Evolutionary conservation across 306 rosid genomes (phyloP), one percentile per base, ranked within the genome.

Genomic region (Fragaria ananassa): DNA sequence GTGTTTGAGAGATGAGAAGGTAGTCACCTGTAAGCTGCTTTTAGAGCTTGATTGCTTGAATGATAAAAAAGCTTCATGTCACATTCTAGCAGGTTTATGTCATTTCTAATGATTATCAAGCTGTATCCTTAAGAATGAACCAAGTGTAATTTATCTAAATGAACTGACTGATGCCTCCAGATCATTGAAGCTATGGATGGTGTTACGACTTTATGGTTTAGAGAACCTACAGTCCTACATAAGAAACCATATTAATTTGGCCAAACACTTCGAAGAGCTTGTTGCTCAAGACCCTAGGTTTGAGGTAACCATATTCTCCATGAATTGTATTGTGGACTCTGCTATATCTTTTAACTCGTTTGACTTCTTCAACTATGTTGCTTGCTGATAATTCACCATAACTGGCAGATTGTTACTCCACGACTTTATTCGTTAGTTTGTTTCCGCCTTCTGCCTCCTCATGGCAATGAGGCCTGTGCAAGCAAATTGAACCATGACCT

Each of bases 111-210:
- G 12, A 25, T 64, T 17, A 37, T 19, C 17, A 66, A n/a, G 50
- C 19, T n/a, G 31, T 35, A 23, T 58, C 60, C 21, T 44, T 69
- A 15, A n/a, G 31, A 66, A 41, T 67, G 29, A 37, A 66, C 29
- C 4, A 41, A 45, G n/a, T 68, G 65, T 68, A 8, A 17, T 42
- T 25, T 39, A 29, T 78, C 39, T 34, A 21, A 23, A 57, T 57
- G 77, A 69, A 76, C 80, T 64, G 42, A 7, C 49, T 76, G 25
- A 73, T 79, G 70, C 37, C 25, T 74, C 64, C 79, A 94, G 98
- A 84, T 92, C 97, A 68, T 81, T 92, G 75, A 95, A 95, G 81
- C 89, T 92, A 39, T 92, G 97, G 98, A 89, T 92, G 97, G 97
- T 92, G 77, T 57, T 95, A 62, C 87, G 98, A 29, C 91, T 95